Conservation (phyloP, 306 rosid genomes). For the Pachyrhizus erosus region DNA sequence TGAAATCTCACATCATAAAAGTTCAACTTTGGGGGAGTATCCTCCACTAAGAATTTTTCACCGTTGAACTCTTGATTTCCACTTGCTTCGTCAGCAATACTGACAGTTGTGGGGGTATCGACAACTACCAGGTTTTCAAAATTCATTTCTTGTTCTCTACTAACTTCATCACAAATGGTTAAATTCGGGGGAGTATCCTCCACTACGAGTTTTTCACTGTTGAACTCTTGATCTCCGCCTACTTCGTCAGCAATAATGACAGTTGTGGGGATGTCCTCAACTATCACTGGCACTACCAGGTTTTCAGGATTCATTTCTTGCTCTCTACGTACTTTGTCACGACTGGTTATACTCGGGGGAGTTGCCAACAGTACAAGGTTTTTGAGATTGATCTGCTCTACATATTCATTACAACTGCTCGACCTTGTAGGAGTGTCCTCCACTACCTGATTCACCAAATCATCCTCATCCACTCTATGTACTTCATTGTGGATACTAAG, state of each 20-base stretch:
- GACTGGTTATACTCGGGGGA: conserved; percentile 7
- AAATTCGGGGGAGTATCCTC: conserved; percentile 30
- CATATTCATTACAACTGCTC: background rate
- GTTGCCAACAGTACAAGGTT: conserved; percentile 33
- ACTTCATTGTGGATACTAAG: conserved; percentile 27
- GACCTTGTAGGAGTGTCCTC: conserved; percentile 47
- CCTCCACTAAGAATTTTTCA: conserved; percentile 25
- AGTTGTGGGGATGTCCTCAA: conserved; percentile 6
- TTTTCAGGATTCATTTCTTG: conserved; percentile 30
- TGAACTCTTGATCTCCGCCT: conserved; percentile 27
- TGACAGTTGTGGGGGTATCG: conserved; percentile 6
- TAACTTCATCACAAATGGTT: conserved; percentile 3
- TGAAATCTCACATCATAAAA: conserved; percentile 48
- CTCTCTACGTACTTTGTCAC: background rate
- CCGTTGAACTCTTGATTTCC: conserved; percentile 23
- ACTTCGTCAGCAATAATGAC: background rate
- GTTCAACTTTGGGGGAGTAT: conserved; percentile 27
- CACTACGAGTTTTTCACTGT: conserved; percentile 27
- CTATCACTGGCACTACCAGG: background rate
- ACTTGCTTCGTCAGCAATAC: background rate
- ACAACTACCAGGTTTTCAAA: conserved; percentile 23
- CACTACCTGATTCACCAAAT: conserved; percentile 40
- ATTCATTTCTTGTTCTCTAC: conserved; percentile 20
- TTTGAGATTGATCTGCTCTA: conserved; percentile 24
- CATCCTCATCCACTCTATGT: conserved; percentile 3